Evolutionary conservation across 208 protist species (phyloP).

Genomic region (Wallacemonas collosoma): DNA sequence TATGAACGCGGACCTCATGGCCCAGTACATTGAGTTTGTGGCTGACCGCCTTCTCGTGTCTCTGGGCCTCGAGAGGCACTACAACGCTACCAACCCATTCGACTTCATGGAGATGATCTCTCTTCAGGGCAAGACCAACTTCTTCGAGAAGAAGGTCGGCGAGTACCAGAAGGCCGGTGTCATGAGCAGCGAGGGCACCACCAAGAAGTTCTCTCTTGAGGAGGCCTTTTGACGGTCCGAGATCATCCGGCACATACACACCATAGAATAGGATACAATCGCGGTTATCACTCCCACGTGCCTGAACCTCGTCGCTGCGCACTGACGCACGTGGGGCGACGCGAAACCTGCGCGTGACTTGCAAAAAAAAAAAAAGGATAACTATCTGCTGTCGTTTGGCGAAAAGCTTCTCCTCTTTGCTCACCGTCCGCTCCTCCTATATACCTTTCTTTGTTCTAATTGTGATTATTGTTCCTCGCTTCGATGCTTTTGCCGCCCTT

Average conservation of each 20-base stretch:
- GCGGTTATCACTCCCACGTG: not conserved
- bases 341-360: too few species aligned
- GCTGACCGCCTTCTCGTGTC: slow-evolving; percentile 98
- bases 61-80: slow-evolving; percentile 95
- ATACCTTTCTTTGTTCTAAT: too few species aligned
- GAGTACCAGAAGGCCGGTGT: slow-evolving; percentile 99
- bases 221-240: slow-evolving; percentile 87
- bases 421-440: too few species aligned
- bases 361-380: too few species aligned
- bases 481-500: slow-evolving; percentile 7
- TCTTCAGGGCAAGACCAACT: slow-evolving; percentile 99
- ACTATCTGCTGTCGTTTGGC: too few species aligned
- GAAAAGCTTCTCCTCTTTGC: too few species aligned
- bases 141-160: slow-evolving; percentile 99
- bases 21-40: slow-evolving; percentile 99
- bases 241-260: not conserved
- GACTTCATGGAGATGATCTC: slow-evolving; percentile 99
- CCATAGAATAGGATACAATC: not conserved
- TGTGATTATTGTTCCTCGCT: not conserved
- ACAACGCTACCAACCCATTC: slow-evolving; percentile 98
- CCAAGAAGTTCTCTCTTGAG: slow-evolving; percentile 89
- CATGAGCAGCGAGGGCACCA: slow-evolving; percentile 77
- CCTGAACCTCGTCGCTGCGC: too few species aligned
- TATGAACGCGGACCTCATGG: slow-evolving; percentile 99
- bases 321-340: too few species aligned